These are phyloP conservation scores for Lachnellula suecica DNA, from an alignment of 2,329 filamentous ascomycete species.

Conservation along the genomic window DNA sequence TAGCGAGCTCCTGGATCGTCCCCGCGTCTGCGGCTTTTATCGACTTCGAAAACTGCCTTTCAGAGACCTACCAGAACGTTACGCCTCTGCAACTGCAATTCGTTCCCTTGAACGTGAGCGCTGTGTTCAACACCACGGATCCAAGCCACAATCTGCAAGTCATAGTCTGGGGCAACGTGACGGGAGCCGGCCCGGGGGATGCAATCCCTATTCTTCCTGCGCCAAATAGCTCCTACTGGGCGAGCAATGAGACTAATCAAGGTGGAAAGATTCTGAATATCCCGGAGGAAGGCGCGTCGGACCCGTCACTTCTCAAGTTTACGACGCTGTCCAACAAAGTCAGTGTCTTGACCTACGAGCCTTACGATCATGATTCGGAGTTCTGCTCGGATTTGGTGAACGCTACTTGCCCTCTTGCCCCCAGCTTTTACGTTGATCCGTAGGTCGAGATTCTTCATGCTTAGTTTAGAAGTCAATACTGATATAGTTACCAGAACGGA, in stretches of 20 bases:
- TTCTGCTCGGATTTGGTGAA: conserved; percentile 70
- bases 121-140: conserved; percentile 64
- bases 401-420: conserved; percentile 70
- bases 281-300: conserved; percentile 27
- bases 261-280: conserved; percentile 73
- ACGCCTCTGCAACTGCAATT: conserved; percentile 72
- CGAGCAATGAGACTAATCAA: conserved; percentile 52
- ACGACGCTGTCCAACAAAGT: conserved; percentile 74
- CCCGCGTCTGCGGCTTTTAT: conserved; percentile 65
- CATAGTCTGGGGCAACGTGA: conserved; percentile 89
- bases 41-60: conserved; percentile 82
- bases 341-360: conserved; percentile 75
- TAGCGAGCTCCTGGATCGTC: conserved; percentile 28
- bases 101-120: conserved; percentile 72
- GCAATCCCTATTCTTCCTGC: conserved; percentile 58
- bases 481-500: too few species aligned
- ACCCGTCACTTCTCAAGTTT: conserved; percentile 58
- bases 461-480: too few species aligned
- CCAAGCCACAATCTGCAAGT: conserved; percentile 67
- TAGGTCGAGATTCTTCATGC: conserved; percentile 31
- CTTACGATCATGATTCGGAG: conserved; percentile 52
- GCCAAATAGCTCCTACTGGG: conserved; percentile 58
- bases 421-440: conserved; percentile 63
- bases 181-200: conserved; percentile 53
- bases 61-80: conserved; percentile 55